Base-by-base conservation (phyloP, 495 filamentous ascomycete genomes). In the Terfezia claveryi region DNA sequence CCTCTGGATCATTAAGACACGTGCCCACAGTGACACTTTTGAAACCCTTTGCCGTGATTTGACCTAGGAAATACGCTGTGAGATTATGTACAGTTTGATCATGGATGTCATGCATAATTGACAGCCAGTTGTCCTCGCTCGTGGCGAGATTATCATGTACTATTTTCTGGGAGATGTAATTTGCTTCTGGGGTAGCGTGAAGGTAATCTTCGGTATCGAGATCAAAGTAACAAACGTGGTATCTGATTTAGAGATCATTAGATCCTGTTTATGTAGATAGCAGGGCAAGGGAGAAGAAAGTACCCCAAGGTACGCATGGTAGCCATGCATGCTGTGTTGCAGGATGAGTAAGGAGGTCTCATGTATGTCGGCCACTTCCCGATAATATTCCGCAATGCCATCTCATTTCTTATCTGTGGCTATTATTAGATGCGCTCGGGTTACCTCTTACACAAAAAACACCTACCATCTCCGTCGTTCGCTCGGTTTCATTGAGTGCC, bases 311-410 rank as follows among this genome's bases (percentile, higher is more conserved):
- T 58, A 4, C 67, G 71, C 65, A 82, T 62, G 54, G 75, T 72
- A 2, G 62, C 59, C 52, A 74, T 60, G 58, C 73, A 81, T 4
- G 36, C 49, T 9, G 56, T 55, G 11, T 67, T 72, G 61, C 81
- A 85, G 51, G 72, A 74, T 2, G 76, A 77, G 62, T 80, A 85
- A 16, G 55, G 57, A 9, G 55, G 55, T 6, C 81, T 74, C 80
- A 85, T 82, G 63, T 86, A 86, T n/a, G 80, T 82, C 0, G 82
- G 82, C 55, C 80, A 76, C 54, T 73, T 71, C 14, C 80, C 81
- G 9, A 83, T 67, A 57, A 85, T 78, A 62, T 84, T 84, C 44
- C 76, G 72, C 14, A 85, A 60, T 0, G 80, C 81, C 59, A 77
- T 80, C 66, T 85, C 81, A 56, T 80, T 81, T 67, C 78, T 79